Percentiles rank a stretch among this genome's conserved stretches.
These are phyloP conservation scores for Pythium myriotylum DNA, from an alignment of 352 stramenopile species.

Conservation along the genomic window DNA sequence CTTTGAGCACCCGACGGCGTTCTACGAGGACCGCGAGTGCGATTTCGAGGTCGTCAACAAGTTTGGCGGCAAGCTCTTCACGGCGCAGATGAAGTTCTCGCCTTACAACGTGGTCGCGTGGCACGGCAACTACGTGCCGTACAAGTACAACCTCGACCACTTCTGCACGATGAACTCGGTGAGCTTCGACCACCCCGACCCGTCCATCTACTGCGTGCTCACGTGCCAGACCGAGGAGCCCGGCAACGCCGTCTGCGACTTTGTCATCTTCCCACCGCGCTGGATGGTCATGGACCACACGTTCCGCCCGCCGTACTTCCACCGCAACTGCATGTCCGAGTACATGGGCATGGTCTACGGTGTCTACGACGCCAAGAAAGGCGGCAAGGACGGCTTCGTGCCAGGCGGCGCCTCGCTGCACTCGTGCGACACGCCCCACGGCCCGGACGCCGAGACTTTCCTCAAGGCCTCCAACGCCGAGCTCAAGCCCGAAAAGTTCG, in stretches of 20 bases:
- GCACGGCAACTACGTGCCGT: constrained; percentile 98
- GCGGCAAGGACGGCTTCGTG: constrained; percentile 85
- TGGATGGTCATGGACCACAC: constrained; percentile 96
- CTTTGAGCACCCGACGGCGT: constrained; percentile 92
- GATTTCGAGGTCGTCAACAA: constrained; percentile 79
- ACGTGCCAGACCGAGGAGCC: constrained; percentile 92
- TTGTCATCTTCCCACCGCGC: constrained; percentile 97
- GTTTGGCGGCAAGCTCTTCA: constrained; percentile 92
- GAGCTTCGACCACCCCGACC: constrained; percentile 96
- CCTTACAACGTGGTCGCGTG: constrained; percentile 98
- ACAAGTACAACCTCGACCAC: constrained; percentile 96
- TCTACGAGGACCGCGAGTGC: constrained; percentile 87
- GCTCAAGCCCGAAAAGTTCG: constrained; percentile 89
- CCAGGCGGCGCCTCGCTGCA: constrained; percentile 94
- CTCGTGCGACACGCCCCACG: constrained; percentile 89
- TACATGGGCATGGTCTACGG: constrained; percentile 98
- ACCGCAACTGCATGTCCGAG: constrained; percentile 97
- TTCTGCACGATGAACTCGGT: constrained; percentile 97
- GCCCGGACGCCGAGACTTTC: constrained; percentile 94
- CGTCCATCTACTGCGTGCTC: constrained; percentile 97
- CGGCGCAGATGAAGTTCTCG: constrained; percentile 78
- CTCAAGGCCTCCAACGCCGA: constrained; percentile 81
- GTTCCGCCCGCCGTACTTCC: constrained; percentile 93
- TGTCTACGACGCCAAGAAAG: constrained; percentile 95
- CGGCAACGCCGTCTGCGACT: constrained; percentile 94